Base-by-base conservation (phyloP, 306 rosid species). In the Quercus agrifolia region DNA sequence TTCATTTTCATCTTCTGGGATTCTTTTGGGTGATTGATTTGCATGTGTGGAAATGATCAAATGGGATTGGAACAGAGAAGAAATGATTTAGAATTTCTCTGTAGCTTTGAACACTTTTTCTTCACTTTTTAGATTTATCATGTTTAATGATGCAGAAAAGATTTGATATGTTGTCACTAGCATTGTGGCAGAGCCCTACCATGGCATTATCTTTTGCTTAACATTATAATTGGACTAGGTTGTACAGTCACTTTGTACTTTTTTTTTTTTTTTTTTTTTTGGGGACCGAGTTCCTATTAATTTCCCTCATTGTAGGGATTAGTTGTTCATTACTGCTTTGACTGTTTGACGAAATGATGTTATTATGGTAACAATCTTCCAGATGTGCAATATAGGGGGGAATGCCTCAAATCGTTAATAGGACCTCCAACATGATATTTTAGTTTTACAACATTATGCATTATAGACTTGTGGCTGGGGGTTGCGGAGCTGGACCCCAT, bases 1-100 rank as follows among this genome's bases (percentile, higher is more conserved):
- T 75, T 70, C 67, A 55, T 77, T 79, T 78, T 62, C 6, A 28
- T 75, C 69, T 68, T 82, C 49, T 82, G 82, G 74, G 76, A 78
- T 85, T 82, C 73, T 74, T 67, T 66, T 56, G 61, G 59, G 76
- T 78, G 68, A 74, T 70, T 73, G 66, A 74, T 75, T 55, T 71
- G 52, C 71, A 52, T 77, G 55, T 49, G 12, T 71, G 58, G 58
- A 58, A 59, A 73, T 76, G 55, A 74, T 79, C 77, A 35, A 54
- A 79, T 71, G 67, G 74, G 72, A 71, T 41, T 38, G 66, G 82
- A 61, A 74, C 77, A 27, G 66, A 74, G 55, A 56, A 55, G 68
- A 75, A 71, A 61, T 71, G 73, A 55, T 67, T 67, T 74, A 33
- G 74, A 61, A 71, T 74, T 56, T 64, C 62, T 56, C 80, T 54